Base-by-base conservation (phyloP, 495 filamentous ascomycete species). In the Pseudevernia furfuracea region DNA sequence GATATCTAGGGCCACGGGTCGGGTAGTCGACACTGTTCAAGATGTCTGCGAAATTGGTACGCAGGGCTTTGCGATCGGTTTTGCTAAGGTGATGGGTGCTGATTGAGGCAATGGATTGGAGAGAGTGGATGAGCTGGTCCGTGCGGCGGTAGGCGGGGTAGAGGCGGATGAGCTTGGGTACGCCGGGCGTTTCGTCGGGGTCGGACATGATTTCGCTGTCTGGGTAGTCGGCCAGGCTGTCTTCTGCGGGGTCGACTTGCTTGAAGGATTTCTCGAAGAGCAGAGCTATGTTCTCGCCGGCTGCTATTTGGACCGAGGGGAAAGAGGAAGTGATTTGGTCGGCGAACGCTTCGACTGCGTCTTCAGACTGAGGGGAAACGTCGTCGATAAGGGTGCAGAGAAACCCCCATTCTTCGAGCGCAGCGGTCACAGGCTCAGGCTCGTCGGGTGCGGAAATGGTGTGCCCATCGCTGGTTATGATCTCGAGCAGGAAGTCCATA, bases 211-310 rank as follows among this genome's bases (percentile, higher is more conserved):
- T 83, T 8, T 75, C 81, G 36, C 81, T 77, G 36, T 78, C 75
- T 0, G 72, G 74, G 19, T 81, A 81, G 11, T 87, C 82, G 23
- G 81, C 79, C 8, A 81, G 80, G 52, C 76, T 71, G 30, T 76
- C 77, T 46, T 79, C 76, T 46, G 87, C 85, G 3, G 86, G 81
- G 58, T 90, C 85, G 39, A 79, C 76, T 1, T 78, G 76, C 1
- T 85, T 80, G 77, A 89, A 85, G 71, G 84, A 87, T 73, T 91
- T 91, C 70, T 97, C 93, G 69, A 90, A 95, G 1, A 97, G 79
- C 1, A 96, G 77, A 4, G 93, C 93, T 67, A 97, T 94, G 72
- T 92, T 92, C 68, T 92, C 87, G 0, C 91, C 94, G 1, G 94
- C 91, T 3, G 89, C 85, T 59, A 94, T 85, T 73, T 96, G 91